These are phyloP conservation scores for Pleurotus djamor DNA, from an alignment of 768 basidiomycete species.

Conservation along the genomic window DNA sequence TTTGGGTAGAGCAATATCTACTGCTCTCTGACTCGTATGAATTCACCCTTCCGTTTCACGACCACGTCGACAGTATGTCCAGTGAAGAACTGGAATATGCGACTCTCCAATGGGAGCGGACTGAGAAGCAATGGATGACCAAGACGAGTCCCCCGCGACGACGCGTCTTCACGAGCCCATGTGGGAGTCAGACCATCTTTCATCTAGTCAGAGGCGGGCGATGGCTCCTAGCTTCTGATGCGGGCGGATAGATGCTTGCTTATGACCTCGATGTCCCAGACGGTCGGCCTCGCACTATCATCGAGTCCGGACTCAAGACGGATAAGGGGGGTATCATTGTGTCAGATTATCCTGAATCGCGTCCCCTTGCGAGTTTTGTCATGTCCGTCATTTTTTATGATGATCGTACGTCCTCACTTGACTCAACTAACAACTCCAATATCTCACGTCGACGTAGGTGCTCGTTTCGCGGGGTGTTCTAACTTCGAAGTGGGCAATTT, in stretches of 20 bases:
- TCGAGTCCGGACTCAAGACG: too few relatives aligned
- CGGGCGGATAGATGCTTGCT: background rate
- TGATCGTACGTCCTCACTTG: too few relatives aligned
- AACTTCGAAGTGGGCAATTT: too few relatives aligned
- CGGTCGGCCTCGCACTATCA: background rate
- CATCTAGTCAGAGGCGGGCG: background rate
- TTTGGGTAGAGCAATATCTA: background rate
- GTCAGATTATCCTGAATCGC: too few relatives aligned
- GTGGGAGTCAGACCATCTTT: background rate
- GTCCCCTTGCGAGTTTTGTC: too few relatives aligned
- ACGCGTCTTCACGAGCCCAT: background rate
- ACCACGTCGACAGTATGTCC: background rate
- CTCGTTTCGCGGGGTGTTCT: too few relatives aligned
- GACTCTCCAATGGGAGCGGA: background rate
- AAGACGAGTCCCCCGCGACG: background rate
- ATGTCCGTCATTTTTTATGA: too few relatives aligned
- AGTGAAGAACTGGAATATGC: background rate
- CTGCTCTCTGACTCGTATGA: background rate
- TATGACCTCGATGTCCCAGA: background rate
- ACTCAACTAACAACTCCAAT: too few relatives aligned
- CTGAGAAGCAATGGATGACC: background rate
- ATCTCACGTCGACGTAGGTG: too few relatives aligned
- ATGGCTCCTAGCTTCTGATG: background rate
- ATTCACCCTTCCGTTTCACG: background rate
- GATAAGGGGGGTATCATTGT: too few relatives aligned